These are phyloP conservation scores for Nicotiana undulata DNA, from an alignment of 257 asterid genomes.

Conservation along the genomic window DNA sequence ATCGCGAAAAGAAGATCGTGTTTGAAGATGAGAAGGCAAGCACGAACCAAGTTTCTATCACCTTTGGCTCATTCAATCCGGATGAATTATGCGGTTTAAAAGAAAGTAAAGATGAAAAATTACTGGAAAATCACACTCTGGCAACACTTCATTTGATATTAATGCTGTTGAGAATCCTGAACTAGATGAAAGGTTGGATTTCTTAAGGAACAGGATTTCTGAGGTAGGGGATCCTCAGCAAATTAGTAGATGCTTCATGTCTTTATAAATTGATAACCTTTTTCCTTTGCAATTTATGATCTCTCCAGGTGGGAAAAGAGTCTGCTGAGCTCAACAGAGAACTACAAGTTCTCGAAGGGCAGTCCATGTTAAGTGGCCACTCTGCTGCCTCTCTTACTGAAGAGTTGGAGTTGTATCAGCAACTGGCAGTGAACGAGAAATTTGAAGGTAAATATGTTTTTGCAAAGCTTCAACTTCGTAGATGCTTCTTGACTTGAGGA, in stretches of 20 bases:
- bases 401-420: slow-evolving; percentile 28
- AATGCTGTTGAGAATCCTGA: slow-evolving; percentile 41
- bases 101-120: no score
- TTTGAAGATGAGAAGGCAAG: no score
- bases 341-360: slow-evolving; percentile 25
- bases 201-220: slow-evolving; percentile 43
- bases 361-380: slow-evolving; percentile 35
- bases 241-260: not conserved
- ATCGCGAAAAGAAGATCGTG: no score
- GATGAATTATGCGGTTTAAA: no score
- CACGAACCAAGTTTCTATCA: no score
- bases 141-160: slow-evolving; percentile 33
- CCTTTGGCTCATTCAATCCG: no score
- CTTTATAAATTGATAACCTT: not conserved
- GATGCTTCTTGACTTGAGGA: not conserved
- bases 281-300: slow-evolving; percentile 9
- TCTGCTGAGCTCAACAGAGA: slow-evolving; percentile 37
- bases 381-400: slow-evolving; percentile 50
- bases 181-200: slow-evolving; percentile 47
- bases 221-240: slow-evolving; percentile 34
- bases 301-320: slow-evolving; percentile 54
- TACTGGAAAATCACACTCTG: no score
- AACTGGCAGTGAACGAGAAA: not conserved
- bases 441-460: not conserved
- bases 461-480: not conserved